phyloP scores from a whole-genome alignment of 73 alveolate genomes.

The Paramecium sexaurelia region DNA sequence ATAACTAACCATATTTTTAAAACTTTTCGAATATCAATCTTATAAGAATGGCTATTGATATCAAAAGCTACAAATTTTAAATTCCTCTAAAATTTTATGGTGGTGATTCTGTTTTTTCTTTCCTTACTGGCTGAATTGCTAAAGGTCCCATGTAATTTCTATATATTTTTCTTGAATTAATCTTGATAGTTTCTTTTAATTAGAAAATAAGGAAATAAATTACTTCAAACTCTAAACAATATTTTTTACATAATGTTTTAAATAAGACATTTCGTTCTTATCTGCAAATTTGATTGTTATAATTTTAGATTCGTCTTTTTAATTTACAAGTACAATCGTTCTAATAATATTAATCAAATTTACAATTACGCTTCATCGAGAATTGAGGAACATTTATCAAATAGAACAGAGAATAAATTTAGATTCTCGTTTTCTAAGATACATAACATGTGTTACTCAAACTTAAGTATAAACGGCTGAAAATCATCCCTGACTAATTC shows the following conservation, averaged over 20 bases:
- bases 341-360: not conserved
- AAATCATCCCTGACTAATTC: not conserved
- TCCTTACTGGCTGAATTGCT: conserved; percentile 56
- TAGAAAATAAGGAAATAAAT: too few relatives aligned
- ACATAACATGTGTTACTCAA: not conserved
- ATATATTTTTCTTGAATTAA: conserved; percentile 23
- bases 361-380: not conserved
- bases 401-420: not conserved
- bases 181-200: too few relatives aligned
- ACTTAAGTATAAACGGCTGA: not conserved
- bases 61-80: conserved; percentile 36
- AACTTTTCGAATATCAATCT: conserved; percentile 61
- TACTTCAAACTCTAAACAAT: too few relatives aligned
- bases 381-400: not conserved
- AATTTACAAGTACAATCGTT: not conserved
- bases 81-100: conserved; percentile 64
- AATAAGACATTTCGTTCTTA: not conserved
- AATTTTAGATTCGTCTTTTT: not conserved
- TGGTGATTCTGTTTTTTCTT: conserved; percentile 56
- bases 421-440: conserved; percentile 1
- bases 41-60: conserved; percentile 56
- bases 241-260: not conserved
- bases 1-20: conserved; percentile 49
- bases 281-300: conserved; percentile 8
- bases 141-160: conserved; percentile 58